These are phyloP conservation scores for Coccomyxa sp. DNA, from an alignment of 139 green algal genomes.

Conservation along the genomic window DNA sequence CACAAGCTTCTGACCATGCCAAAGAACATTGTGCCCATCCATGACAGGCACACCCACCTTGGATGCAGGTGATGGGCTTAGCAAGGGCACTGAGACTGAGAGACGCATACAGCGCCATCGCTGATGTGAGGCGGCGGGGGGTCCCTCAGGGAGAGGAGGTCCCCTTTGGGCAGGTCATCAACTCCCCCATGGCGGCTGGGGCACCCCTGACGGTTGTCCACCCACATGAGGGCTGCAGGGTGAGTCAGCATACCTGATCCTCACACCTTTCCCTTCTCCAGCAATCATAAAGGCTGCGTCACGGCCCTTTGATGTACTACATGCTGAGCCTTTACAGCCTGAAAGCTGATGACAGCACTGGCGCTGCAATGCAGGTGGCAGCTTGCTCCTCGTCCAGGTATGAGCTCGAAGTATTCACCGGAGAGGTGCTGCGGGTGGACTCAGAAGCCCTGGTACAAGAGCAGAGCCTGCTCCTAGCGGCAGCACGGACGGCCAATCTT, in stretches of 20 bases:
- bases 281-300: not conserved
- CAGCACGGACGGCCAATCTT: conserved; percentile 45
- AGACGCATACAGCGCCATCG: conserved; percentile 62
- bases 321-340: no score
- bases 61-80: conserved; percentile 43
- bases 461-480: conserved; percentile 40
- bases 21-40: not conserved
- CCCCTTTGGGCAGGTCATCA: conserved; percentile 69
- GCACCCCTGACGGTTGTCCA: conserved; percentile 79
- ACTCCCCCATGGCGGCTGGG: conserved; percentile 54
- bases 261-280: not conserved
- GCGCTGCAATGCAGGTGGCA: conserved; percentile 33
- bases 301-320: not conserved
- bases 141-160: conserved; percentile 56
- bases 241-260: not conserved
- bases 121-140: conserved; percentile 55
- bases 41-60: not conserved
- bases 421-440: conserved; percentile 38
- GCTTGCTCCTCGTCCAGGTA: conserved; percentile 52
- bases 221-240: conserved; percentile 78
- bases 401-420: conserved; percentile 85
- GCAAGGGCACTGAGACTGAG: conserved; percentile 57
- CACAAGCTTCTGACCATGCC: not conserved
- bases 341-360: no score
- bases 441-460: conserved; percentile 56